phyloP scores from a whole-genome alignment of 2,329 filamentous ascomycete species.

The Pseudopithomyces maydicus region DNA sequence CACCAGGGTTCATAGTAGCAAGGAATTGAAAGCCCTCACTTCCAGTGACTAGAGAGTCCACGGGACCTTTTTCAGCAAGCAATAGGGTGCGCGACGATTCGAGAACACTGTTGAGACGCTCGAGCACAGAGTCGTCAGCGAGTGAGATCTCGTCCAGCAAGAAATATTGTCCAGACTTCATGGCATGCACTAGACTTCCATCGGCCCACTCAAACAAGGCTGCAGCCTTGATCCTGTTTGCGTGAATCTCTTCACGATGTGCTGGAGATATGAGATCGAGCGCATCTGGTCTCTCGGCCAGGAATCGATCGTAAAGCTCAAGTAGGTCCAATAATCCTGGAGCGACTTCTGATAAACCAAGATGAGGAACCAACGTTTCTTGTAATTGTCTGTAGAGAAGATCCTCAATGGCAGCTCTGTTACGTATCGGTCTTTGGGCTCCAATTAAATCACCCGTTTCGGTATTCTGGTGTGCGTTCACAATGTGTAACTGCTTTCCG shows the following conservation, averaged over 20 bases:
- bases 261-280: constrained; percentile 53
- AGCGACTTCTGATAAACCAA: constrained; percentile 9
- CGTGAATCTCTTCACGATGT: constrained; percentile 47
- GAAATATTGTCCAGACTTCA: constrained; percentile 89
- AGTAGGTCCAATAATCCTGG: constrained; percentile 60
- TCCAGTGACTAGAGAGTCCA: constrained; percentile 79
- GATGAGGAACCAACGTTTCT: constrained; percentile 10
- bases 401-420: constrained; percentile 74
- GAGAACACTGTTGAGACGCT: constrained; percentile 93
- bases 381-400: constrained; percentile 67
- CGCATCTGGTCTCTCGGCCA: constrained; percentile 42
- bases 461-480: constrained; percentile 98
- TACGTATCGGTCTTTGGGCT: constrained; percentile 88
- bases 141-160: constrained; percentile 97
- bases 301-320: constrained; percentile 61
- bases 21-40: constrained; percentile 88
- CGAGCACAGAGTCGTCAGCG: constrained; percentile 94
- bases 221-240: constrained; percentile 68
- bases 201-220: constrained; percentile 97
- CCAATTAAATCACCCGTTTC: constrained; percentile 98
- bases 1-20: constrained; percentile 98
- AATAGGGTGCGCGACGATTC: constrained; percentile 86
- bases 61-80: constrained; percentile 89
- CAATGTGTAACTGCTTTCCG: constrained; percentile 76
- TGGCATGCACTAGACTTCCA: constrained; percentile 89